A percentile compares a stretch with the other conserved stretches of the same genome.
These are phyloP conservation scores for Corylus avellana DNA, from an alignment of 306 rosid species.

Conservation along the genomic window DNA sequence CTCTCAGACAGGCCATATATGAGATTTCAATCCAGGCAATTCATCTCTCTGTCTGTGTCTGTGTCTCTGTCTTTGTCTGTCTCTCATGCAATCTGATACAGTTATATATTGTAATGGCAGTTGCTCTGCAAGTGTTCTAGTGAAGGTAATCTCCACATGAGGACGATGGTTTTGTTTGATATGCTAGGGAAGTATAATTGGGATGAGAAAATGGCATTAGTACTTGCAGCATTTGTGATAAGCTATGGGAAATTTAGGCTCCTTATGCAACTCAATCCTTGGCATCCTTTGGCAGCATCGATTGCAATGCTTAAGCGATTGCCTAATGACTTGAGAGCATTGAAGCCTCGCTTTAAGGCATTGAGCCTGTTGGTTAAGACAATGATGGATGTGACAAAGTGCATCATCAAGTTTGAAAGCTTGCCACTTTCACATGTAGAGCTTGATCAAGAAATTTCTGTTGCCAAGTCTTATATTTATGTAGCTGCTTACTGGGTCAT, in stretches of 20 bases:
- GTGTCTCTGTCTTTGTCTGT: neutral
- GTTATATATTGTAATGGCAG: conserved; percentile 37
- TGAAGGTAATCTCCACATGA: conserved; percentile 43
- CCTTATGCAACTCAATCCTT: conserved; percentile 38
- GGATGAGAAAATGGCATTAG: conserved; percentile 62
- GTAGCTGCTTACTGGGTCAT: conserved; percentile 59
- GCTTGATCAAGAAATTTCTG: conserved; percentile 27
- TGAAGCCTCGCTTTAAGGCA: conserved; percentile 43
- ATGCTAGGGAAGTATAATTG: conserved; percentile 51
- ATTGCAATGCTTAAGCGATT: conserved; percentile 45
- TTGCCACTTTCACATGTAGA: conserved; percentile 37
- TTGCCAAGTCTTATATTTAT: conserved; percentile 34
- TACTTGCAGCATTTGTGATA: conserved; percentile 57
- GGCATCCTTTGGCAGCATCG: conserved; percentile 45
- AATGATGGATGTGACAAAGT: conserved; percentile 54
- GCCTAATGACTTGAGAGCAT: conserved; percentile 28
- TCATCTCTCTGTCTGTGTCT: neutral
- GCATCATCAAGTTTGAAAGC: conserved; percentile 56
- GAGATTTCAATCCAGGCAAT: conserved; percentile 46
- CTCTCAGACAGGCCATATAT: conserved; percentile 35
- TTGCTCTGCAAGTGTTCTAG: conserved; percentile 40
- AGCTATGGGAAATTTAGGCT: conserved; percentile 60
- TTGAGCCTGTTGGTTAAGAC: conserved; percentile 48
- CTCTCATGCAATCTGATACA: neutral
- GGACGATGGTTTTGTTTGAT: conserved; percentile 54